Conservation (phyloP, 2,329 filamentous ascomycete species). For the Cladosporium sp. region DNA sequence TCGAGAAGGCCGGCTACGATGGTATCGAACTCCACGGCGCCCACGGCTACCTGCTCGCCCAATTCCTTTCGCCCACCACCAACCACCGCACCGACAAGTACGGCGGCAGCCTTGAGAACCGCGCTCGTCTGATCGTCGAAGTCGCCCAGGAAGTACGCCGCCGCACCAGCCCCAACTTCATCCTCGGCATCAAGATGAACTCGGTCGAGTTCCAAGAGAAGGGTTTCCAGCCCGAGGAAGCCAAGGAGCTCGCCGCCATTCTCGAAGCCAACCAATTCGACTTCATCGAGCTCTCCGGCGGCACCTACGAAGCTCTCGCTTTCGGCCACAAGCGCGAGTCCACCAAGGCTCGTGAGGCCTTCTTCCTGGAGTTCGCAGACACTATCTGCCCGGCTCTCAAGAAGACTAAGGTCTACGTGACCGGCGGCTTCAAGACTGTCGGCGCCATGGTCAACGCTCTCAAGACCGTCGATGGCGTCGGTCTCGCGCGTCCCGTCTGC, state of each 20-base stretch:
- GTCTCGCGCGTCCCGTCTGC: slow-evolving; percentile 51
- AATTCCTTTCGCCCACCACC: slow-evolving; percentile 41
- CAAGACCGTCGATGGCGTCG: slow-evolving; percentile 56
- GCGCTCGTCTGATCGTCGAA: slow-evolving; percentile 39
- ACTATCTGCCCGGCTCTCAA: slow-evolving; percentile 44
- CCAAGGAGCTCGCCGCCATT: slow-evolving; percentile 43
- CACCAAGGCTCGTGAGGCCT: slow-evolving; percentile 46
- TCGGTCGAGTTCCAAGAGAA: slow-evolving; percentile 53
- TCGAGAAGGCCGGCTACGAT: slow-evolving; percentile 59
- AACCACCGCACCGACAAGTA: slow-evolving; percentile 43
- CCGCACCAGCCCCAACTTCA: slow-evolving; percentile 37
- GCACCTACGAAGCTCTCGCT: slow-evolving; percentile 54
- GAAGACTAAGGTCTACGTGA: slow-evolving; percentile 56
- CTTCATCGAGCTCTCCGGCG: slow-evolving; percentile 58
- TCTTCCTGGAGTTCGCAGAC: slow-evolving; percentile 59
- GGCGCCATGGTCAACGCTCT: slow-evolving; percentile 57
- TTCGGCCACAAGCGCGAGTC: slow-evolving; percentile 52
- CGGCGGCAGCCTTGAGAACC: slow-evolving; percentile 41
- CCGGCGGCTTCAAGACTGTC: slow-evolving; percentile 54
- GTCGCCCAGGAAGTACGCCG: slow-evolving; percentile 36
- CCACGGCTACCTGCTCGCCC: slow-evolving; percentile 44
- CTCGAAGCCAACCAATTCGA: slow-evolving; percentile 51
- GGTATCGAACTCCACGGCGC: slow-evolving; percentile 46
- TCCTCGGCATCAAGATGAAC: slow-evolving; percentile 57
- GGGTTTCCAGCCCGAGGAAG: slow-evolving; percentile 50